Evolutionary conservation across 202 grass and related monocot genomes (phyloP), one percentile per base, ranked within the genome.

Genomic region (Setaria italica): DNA sequence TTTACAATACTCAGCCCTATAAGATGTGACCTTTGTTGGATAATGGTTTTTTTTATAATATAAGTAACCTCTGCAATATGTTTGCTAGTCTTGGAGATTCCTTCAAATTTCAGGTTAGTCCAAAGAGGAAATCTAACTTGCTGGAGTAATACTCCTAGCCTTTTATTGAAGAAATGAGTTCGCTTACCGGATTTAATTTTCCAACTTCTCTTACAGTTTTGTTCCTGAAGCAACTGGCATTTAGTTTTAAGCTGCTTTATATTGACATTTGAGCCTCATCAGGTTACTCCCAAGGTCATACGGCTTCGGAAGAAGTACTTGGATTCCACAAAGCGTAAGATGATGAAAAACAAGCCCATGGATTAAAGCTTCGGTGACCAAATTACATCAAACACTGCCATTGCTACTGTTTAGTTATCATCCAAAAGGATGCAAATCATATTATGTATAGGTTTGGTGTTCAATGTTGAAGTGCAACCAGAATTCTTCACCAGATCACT

Each of bases 211-310:
- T 56, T 76, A 48, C 43, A 69, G 43, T 62, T 70, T 45, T 57
- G 3, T 82, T 73, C 33, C 17, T 33, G 41, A 78, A 83, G 67
- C n/a, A 76, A 57, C 16, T 57, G 43, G 0, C 64, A 20, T 72
- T 86, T 71, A 14, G 11, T 68, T 48, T 43, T 32, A 81, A 73
- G 56, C 43, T 81, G 21, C n/a, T 82, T 77, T 82, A 73, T 84
- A 68, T 60, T 70, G 76, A 83, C 72, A 77, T 43, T 70, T 87
- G 68, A 70, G 75, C 74, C 14, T 87, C 13, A 72, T 67, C 92
- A 96, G 97, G 97, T 99, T 85, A 99, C 97, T 85, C 97, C 97
- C 60, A 99, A 90, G 90, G 85, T 88, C n/a, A 78, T 99, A 70
- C 88, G 93, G 67, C 88, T 99, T 71, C 86, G 97, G 77, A 99